Percentiles rank a stretch among this genome's conserved stretches.
Conservation (phyloP, 148 eudicot genomes). For the Rhododendron williamsianum region DNA sequence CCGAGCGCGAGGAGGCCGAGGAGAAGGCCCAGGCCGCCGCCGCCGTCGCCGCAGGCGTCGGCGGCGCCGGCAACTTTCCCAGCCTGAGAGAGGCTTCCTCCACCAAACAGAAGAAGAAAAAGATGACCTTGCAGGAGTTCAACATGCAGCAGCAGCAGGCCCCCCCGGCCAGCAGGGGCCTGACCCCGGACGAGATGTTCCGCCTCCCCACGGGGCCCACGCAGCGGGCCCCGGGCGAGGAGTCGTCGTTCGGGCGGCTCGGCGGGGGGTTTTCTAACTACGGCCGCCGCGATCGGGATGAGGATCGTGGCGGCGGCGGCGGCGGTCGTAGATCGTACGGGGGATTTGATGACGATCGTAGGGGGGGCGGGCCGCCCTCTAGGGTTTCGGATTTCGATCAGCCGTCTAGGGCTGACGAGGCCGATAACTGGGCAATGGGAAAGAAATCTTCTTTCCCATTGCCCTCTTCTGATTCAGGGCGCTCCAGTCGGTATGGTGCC, state of each 20-base stretch:
- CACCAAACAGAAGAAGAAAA: conserved; percentile 11
- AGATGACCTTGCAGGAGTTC: conserved; percentile 9
- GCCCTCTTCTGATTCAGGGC: conserved; percentile 27
- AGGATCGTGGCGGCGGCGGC: conserved; percentile 22
- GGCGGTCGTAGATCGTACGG: conserved; percentile 30
- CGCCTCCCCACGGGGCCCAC: conserved; percentile 76
- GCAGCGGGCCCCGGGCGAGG: conserved; percentile 43
- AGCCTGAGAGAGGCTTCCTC: conserved; percentile 7
- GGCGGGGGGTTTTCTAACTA: conserved; percentile 64
- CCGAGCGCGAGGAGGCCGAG: conserved; percentile 66
- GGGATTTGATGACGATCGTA: conserved; percentile 42
- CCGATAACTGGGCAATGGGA: conserved; percentile 64
- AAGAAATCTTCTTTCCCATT: conserved; percentile 30
- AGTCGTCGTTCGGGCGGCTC: conserved; percentile 29
- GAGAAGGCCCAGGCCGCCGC: conserved; percentile 32
- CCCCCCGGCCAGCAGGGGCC: conserved; percentile 17
- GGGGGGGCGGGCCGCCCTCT: conserved; percentile 20
- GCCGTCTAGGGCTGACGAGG: conserved; percentile 79
- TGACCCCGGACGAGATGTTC: conserved; percentile 49
- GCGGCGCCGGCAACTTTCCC: conserved; percentile 11
- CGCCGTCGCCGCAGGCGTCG: conserved; percentile 21
- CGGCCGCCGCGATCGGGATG: conserved; percentile 19
- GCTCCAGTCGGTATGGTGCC: conserved; percentile 30
- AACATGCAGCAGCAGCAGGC: conserved; percentile 18
- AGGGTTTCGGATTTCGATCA: conserved; percentile 38